These are phyloP conservation scores for Scheffersomyces stambukii DNA, from an alignment of 1,139 yeast genomes.

Conservation along the genomic window DNA sequence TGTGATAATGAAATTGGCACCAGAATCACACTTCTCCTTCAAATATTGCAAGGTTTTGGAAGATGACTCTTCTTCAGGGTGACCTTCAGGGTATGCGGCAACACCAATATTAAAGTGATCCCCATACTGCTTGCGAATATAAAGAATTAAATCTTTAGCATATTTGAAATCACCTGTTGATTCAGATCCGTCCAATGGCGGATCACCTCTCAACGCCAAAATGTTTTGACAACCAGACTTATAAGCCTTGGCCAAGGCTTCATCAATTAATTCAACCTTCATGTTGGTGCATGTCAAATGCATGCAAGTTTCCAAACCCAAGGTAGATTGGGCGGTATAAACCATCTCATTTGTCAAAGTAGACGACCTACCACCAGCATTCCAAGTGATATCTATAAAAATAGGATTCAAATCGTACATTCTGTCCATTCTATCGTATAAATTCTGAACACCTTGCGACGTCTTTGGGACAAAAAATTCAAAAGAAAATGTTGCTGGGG, in stretches of 20 bases:
- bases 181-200: constrained; percentile 67
- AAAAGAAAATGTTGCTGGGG: constrained; percentile 80
- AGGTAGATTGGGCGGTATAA: constrained; percentile 84
- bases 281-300: constrained; percentile 96
- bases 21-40: constrained; percentile 87
- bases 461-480: constrained; percentile 99
- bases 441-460: constrained; percentile 91
- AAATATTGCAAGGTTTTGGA: constrained; percentile 57
- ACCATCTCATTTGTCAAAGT: constrained; percentile 86
- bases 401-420: constrained; percentile 92
- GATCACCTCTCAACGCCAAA: constrained; percentile 80
- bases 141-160: constrained; percentile 83
- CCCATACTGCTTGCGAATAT: constrained; percentile 70
- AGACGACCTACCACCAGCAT: constrained; percentile 90
- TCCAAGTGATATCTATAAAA: constrained; percentile 96
- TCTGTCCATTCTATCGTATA: constrained; percentile 95
- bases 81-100: constrained; percentile 97
- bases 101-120: constrained; percentile 85
- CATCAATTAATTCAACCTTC: constrained; percentile 77
- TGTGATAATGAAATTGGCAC: constrained; percentile 89
- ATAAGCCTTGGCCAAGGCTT: constrained; percentile 81
- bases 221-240: constrained; percentile 93
- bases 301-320: constrained; percentile 96
- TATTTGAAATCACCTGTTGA: constrained; percentile 64
- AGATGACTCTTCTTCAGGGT: constrained; percentile 73